Evolutionary conservation across 2,329 filamentous ascomycete genomes (phyloP).

Genomic region (Aspergillus tanneri): DNA sequence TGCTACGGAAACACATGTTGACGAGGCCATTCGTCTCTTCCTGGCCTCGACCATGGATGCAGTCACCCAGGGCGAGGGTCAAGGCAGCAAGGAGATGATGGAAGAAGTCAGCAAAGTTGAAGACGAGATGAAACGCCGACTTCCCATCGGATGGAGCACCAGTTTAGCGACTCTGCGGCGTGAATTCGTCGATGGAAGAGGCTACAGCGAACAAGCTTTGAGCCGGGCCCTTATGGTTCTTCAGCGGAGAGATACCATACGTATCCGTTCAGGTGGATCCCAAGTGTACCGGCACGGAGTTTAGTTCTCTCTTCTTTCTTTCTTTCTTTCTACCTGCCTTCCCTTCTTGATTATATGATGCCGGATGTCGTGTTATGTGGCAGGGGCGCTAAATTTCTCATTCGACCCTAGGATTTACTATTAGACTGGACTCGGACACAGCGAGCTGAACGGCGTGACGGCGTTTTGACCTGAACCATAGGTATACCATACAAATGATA

Average conservation of each 20-base stretch:
- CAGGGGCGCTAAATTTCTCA: background rate
- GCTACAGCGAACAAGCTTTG: conserved; percentile 82
- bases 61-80: conserved; percentile 81
- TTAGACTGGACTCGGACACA: conserved; percentile 18
- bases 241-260: conserved; percentile 75
- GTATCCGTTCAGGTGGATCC: conserved; percentile 50
- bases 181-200: conserved; percentile 89
- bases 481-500: conserved; percentile 3
- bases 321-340: conserved; percentile 3
- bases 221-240: conserved; percentile 82
- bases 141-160: conserved; percentile 95
- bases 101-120: conserved; percentile 86
- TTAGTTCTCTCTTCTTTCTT: conserved; percentile 23
- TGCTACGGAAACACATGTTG: conserved; percentile 87
- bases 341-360: conserved; percentile 13
- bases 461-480: conserved; percentile 12
- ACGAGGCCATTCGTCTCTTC: conserved; percentile 96
- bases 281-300: conserved; percentile 51
- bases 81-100: conserved; percentile 83
- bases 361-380: background rate
- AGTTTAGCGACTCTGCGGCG: conserved; percentile 79
- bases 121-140: conserved; percentile 77
- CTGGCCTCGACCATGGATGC: conserved; percentile 97
- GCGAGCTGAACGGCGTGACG: conserved; percentile 20
- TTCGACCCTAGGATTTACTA: background rate